A percentile compares a stretch with the other conserved stretches of the same genome.
phyloP scores from a whole-genome alignment of 2,329 filamentous ascomycete genomes.

The Fusarium udum region DNA sequence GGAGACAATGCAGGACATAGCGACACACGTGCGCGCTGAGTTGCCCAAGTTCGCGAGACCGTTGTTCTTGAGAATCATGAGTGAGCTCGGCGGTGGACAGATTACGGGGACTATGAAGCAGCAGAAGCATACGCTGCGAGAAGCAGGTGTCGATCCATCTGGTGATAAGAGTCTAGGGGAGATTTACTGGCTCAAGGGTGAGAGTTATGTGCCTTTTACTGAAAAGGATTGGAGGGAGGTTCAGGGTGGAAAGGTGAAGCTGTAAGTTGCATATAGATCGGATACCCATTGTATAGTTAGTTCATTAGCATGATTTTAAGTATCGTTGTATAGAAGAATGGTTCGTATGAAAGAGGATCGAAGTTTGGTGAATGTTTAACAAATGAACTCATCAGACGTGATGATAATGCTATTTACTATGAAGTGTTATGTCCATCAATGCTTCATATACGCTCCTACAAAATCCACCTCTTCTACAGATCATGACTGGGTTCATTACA shows the following conservation, averaged over 20 bases:
- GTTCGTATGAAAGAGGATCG: not conserved
- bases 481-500: constrained; percentile 40
- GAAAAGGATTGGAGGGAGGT: constrained; percentile 74
- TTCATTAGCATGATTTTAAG: not conserved
- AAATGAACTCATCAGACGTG: constrained; percentile 6
- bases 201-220: constrained; percentile 74
- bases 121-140: constrained; percentile 78
- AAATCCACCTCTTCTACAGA: constrained; percentile 32
- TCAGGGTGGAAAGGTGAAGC: constrained; percentile 73
- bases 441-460: constrained; percentile 27
- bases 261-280: constrained; percentile 55
- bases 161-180: constrained; percentile 57
- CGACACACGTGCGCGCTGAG: constrained; percentile 62
- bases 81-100: constrained; percentile 63
- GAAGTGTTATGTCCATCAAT: constrained; percentile 25
- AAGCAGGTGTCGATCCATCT: constrained; percentile 75
- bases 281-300: constrained; percentile 12
- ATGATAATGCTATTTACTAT: constrained; percentile 29
- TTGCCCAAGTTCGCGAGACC: constrained; percentile 81
- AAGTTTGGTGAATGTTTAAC: not conserved
- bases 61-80: constrained; percentile 76
- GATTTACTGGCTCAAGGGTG: constrained; percentile 72
- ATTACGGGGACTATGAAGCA: constrained; percentile 90
- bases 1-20: constrained; percentile 66
- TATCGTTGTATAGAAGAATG: not conserved